Base-by-base conservation (phyloP, 306 rosid species). In the Pterocarpus macrocarpus region DNA sequence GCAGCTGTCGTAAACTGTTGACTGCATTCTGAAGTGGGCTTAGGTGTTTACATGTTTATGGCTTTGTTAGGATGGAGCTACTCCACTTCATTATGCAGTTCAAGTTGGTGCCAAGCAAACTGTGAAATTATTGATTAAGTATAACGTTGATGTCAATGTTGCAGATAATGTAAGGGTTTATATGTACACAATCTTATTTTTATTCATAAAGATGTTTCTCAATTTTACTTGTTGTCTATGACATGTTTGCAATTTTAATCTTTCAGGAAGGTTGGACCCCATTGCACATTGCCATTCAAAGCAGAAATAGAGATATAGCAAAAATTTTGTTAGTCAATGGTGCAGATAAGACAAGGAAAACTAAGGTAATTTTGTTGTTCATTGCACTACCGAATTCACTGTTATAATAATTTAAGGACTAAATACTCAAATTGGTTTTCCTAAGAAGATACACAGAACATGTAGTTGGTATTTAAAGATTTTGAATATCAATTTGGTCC, bases 211-310 rank as follows among this genome's bases (percentile, higher is more conserved):
- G 68, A 69, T 38, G 7, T n/a, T 56, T 28, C 71, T 80, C 55
- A 8, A 32, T 41, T 36, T 73, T 45, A 68, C 10, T 33, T 53
- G 7, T 11, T 61, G 34, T 71, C 7, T 71, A 35, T 14, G 58
- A 5, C 74, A n/a, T 74, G 13, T 57, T 80, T 45, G 33, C 75
- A 15, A 63, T 44, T 30, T 15, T 16, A 38, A 62, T 57, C 47
- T 83, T 80, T 61, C 91, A 95, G 99, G 97, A 89, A 43, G 99
- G 95, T 52, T 95, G 99, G 99, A 93, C 98, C 43, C 93, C 99
- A 6, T 91, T 95, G 89, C 99, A 91, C 41, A 38, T 93, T 77
- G 96, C 99, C 55, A 86, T 93, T 53, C 99, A 95, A 81, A 86
- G 95, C 84, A 87, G 99, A 85, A 91, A 91, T 57, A 89, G 95